A percentile compares a stretch with the other conserved stretches of the same genome.
Evolutionary conservation across 208 protist species (phyloP).

Genomic region (Phytomonas francai): DNA sequence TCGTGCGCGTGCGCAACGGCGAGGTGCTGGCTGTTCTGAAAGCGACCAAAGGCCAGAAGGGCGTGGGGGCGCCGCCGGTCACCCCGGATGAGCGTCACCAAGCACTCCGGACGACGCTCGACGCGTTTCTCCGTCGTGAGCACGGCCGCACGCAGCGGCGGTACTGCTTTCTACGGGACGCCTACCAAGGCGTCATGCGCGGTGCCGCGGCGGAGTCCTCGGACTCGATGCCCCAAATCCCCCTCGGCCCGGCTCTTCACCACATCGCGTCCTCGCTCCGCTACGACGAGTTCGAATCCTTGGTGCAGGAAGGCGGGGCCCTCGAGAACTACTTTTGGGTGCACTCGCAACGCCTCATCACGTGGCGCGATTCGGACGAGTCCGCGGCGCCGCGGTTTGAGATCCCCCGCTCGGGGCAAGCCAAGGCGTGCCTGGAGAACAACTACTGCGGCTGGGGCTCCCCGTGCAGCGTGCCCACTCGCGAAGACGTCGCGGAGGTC

Average conservation of each 20-base stretch:
- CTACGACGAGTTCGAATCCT: neutral
- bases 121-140: neutral
- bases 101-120: neutral
- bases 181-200: constrained; percentile 11
- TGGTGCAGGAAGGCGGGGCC: neutral
- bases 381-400: constrained; percentile 31
- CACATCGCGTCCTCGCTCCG: neutral
- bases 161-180: constrained; percentile 26
- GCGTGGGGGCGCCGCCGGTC: neutral
- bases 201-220: too few species aligned
- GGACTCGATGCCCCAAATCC: neutral
- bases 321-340: constrained; percentile 14
- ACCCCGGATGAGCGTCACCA: neutral
- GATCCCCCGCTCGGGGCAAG: constrained; percentile 18
- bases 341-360: constrained; percentile 23
- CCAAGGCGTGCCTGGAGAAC: constrained; percentile 30
- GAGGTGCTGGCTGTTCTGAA: too few species aligned
- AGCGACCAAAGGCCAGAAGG: neutral
- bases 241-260: neutral
- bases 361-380: constrained; percentile 23
- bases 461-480: constrained; percentile 34
- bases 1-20: too few species aligned
- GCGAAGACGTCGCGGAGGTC: constrained; percentile 70
- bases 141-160: neutral
- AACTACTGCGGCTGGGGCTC: constrained; percentile 70